Evolutionary conservation across 768 basidiomycete genomes (phyloP), one percentile per base, ranked within the genome.

Genomic region (Mycena haematopus): DNA sequence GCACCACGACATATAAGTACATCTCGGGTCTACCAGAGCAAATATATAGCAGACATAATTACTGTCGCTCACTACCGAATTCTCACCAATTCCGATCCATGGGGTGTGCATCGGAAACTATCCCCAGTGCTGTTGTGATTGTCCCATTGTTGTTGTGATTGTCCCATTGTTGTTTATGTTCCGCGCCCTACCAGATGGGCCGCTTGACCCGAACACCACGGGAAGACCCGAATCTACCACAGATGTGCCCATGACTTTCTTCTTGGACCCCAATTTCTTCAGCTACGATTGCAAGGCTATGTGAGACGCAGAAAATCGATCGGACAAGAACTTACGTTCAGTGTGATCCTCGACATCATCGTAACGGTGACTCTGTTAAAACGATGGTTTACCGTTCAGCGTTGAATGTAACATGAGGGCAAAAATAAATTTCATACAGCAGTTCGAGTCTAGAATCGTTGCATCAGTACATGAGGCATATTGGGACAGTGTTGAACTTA

Each of bases 311-410:
- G 4, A 31, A 31, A 31, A 31, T 31, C 29, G 9, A 31, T 31
- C 29, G 29, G 29, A 31, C 29, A 9, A 31, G 69, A 36, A 36
- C 36, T 36, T 7, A 36, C 36, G 29, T 83, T 84, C 25, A 89
- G 79, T 1, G 87, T 88, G 53, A 89, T 88, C 10, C 88, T 80
- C 1, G 86, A 87, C 81, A 88, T 87, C 84, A 88, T 89, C 0
- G 85, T 77, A 11, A 89, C 85, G 2, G 44, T 45, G n/a, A 45
- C 22, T 45, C 44, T 45, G 44, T 45, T 21, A 21, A 19, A n/a
- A n/a, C n/a, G n/a, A n/a, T n/a, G n/a, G 15, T 22, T 11, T 4
- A 31, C 6, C 29, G 29, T 22, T 52, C 10, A 11, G 25, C 13
- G 22, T 45, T 14, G 22, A 21, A 24, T 29, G 17, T 10, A 22